Conservation (phyloP, 805 yeast genomes). For the Metschnikowia borealis region DNA sequence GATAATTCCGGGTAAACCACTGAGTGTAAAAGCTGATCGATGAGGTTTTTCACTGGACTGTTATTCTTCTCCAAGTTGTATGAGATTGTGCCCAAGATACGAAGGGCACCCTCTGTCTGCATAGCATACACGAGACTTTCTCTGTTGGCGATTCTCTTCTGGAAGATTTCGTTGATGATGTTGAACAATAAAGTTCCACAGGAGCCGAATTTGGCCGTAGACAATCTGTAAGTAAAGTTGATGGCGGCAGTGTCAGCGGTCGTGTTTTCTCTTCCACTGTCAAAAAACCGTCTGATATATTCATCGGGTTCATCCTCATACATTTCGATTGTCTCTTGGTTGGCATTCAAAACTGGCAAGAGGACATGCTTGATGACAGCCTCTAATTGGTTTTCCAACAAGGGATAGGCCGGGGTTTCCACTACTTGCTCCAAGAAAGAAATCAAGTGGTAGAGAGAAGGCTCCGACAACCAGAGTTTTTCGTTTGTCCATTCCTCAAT, state of each 20-base stretch:
- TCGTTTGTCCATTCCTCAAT: slow-evolving; percentile 40
- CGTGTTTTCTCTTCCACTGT: slow-evolving; percentile 44
- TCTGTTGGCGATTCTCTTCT: slow-evolving; percentile 28
- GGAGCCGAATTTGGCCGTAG: slow-evolving; percentile 38
- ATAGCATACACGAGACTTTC: slow-evolving; percentile 27
- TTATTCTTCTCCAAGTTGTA: slow-evolving; percentile 32
- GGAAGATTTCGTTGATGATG: slow-evolving; percentile 34
- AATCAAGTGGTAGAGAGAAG: slow-evolving; percentile 39
- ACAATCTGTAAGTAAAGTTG: slow-evolving; percentile 41
- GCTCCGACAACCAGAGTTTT: slow-evolving; percentile 38
- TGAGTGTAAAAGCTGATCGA: slow-evolving; percentile 36
- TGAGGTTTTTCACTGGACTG: slow-evolving; percentile 38
- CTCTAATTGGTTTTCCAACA: slow-evolving; percentile 36
- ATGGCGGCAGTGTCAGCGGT: slow-evolving; percentile 50
- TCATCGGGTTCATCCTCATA: slow-evolving; percentile 46
- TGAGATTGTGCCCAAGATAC: slow-evolving; percentile 39
- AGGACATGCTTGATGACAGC: slow-evolving; percentile 39
- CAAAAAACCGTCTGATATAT: slow-evolving; percentile 41
- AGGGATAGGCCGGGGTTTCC: slow-evolving; percentile 36
- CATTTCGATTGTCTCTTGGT: slow-evolving; percentile 35
- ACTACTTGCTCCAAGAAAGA: slow-evolving; percentile 41
- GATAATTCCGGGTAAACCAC: slow-evolving; percentile 40
- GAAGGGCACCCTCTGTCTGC: slow-evolving; percentile 41
- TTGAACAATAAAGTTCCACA: slow-evolving; percentile 27
- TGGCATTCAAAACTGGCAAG: slow-evolving; percentile 39